A percentile compares a stretch with the other conserved stretches of the same genome.
Evolutionary conservation across 2,329 filamentous ascomycete species (phyloP).

Genomic region (Bipolaris oryzae): DNA sequence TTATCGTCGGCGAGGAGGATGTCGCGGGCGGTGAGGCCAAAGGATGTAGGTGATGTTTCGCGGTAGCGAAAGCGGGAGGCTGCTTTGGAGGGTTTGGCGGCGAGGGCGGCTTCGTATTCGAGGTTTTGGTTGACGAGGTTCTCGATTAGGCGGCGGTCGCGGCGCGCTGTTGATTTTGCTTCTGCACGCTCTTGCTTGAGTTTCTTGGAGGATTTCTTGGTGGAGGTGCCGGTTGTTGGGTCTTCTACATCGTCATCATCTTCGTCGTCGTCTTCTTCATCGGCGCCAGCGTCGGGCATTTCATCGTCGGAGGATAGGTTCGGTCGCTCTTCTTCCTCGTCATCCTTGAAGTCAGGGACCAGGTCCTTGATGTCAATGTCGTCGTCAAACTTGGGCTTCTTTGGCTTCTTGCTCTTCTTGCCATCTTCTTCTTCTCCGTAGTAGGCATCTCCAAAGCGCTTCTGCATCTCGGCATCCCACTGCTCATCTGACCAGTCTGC

Average conservation of each 20-base stretch:
- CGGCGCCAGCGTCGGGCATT: constrained; percentile 51
- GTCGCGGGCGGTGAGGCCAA: constrained; percentile 86
- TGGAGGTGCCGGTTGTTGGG: constrained; percentile 19
- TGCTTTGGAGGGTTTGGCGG: constrained; percentile 56
- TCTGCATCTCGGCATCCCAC: constrained; percentile 91
- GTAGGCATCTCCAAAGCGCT: constrained; percentile 87
- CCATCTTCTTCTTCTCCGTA: constrained; percentile 64
- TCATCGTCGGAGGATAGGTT: constrained; percentile 64
- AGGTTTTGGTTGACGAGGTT: constrained; percentile 82
- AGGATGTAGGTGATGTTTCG: constrained; percentile 87
- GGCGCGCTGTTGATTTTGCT: constrained; percentile 74
- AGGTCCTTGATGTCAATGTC: constrained; percentile 97
- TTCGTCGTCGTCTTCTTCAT: constrained; percentile 48
- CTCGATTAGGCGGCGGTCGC: constrained; percentile 83
- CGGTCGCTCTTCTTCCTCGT: constrained; percentile 72
- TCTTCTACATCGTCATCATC: constrained; percentile 29
- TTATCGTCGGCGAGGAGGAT: constrained; percentile 89
- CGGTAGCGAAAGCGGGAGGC: constrained; percentile 80
- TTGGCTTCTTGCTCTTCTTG: constrained; percentile 60
- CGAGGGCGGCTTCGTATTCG: constrained; percentile 69
- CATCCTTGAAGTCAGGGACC: constrained; percentile 82
- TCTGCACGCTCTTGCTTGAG: constrained; percentile 56
- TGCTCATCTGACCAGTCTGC: constrained; percentile 85
- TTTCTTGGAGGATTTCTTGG: constrained; percentile 54
- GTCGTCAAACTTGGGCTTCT: constrained; percentile 93